phyloP scores from a whole-genome alignment of 2,329 filamentous ascomycete species.

The Alternaria consortialis region DNA sequence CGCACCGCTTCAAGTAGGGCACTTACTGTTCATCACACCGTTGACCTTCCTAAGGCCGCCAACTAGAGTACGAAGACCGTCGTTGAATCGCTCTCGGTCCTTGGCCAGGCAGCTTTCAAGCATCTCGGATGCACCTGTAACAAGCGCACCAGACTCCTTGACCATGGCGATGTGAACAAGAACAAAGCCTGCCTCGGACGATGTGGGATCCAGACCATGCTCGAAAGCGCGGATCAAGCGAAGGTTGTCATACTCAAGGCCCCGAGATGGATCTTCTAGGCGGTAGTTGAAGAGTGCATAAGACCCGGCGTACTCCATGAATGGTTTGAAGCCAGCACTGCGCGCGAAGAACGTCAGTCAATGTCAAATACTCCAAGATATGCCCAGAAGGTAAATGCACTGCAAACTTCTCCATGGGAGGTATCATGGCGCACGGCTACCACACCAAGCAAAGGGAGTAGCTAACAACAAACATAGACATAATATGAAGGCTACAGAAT shows the following conservation, averaged over 20 bases:
- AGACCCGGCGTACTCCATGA: conserved; percentile 82
- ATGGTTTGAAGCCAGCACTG: conserved; percentile 81
- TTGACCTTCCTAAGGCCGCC: conserved; percentile 75
- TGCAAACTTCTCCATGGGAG: not conserved
- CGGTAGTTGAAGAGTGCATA: conserved; percentile 72
- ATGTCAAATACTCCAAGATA: not conserved
- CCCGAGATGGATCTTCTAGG: conserved; percentile 64
- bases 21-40: conserved; percentile 76
- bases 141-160: conserved; percentile 79
- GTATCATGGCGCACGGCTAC: not conserved
- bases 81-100: conserved; percentile 69
- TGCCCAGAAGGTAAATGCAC: not conserved
- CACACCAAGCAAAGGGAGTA: not conserved
- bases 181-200: conserved; percentile 95
- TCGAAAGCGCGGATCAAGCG: conserved; percentile 92
- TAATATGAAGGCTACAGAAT: not conserved
- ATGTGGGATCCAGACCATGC: conserved; percentile 82
- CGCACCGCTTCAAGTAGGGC: not conserved
- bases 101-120: conserved; percentile 61
- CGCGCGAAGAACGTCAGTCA: conserved; percentile 28
- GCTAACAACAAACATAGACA: not conserved
- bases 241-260: conserved; percentile 69
- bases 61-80: conserved; percentile 60
- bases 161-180: conserved; percentile 97
- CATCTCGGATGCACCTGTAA: conserved; percentile 74